Percentiles rank a stretch among this genome's conserved stretches.
phyloP scores from a whole-genome alignment of 768 basidiomycete genomes.

The Rhodotorula paludigena region DNA sequence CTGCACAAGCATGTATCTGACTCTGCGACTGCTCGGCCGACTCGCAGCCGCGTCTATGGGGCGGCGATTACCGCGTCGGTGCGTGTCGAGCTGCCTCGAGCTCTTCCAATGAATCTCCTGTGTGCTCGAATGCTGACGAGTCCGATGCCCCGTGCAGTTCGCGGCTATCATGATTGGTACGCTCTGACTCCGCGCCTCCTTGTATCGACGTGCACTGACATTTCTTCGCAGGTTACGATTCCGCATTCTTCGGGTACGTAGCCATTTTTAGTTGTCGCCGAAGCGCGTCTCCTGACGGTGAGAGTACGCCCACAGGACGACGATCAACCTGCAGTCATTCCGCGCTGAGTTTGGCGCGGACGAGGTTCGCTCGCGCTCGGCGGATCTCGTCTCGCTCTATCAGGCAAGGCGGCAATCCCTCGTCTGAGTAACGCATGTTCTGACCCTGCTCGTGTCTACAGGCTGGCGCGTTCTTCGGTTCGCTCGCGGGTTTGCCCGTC shows the following conservation, averaged over 20 bases:
- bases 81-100: neutral
- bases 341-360: constrained; percentile 52
- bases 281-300: constrained; percentile 48
- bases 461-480: constrained; percentile 70
- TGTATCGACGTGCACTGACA: neutral
- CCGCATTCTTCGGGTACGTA: constrained; percentile 48
- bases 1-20: no score
- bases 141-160: neutral
- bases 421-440: no score
- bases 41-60: constrained; percentile 8
- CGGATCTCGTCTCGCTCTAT: constrained; percentile 54
- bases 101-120: neutral
- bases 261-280: neutral
- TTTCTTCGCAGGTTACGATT: constrained; percentile 46
- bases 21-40: neutral
- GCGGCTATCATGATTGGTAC: constrained; percentile 36
- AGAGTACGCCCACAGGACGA: constrained; percentile 51
- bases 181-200: neutral
- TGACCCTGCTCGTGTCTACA: no score
- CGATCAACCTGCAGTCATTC: constrained; percentile 51
- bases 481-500: constrained; percentile 55
- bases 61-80: constrained; percentile 26
- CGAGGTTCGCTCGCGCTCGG: constrained; percentile 46
- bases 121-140: neutral
- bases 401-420: no score